Percentiles rank a stretch among this genome's conserved stretches.
These are phyloP conservation scores for Coemansia sp. DNA, from an alignment of 192 early-diverging fungal genomes.

Conservation along the genomic window DNA sequence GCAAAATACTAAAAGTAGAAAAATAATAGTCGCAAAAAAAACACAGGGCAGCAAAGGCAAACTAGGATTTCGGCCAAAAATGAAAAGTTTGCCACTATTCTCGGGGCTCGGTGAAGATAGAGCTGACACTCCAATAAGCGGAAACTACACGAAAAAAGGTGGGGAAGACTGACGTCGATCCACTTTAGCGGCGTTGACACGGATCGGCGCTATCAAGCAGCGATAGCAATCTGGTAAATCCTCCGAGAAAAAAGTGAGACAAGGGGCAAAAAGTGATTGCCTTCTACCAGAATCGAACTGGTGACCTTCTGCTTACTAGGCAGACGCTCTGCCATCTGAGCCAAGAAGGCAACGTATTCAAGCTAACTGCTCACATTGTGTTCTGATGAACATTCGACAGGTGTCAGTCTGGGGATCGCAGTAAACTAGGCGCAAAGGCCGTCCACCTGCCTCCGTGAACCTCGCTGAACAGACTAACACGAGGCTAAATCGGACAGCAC, in stretches of 20 bases:
- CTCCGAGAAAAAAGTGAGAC: background rate
- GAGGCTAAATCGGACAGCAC: no score
- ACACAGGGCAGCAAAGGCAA: background rate
- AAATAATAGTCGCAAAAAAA: background rate
- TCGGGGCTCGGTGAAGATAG: background rate
- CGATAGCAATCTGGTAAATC: background rate
- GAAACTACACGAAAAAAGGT: background rate
- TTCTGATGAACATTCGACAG: background rate
- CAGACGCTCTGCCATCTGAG: conserved; percentile 47
- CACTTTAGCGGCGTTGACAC: background rate
- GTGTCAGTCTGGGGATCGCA: no score
- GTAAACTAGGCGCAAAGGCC: no score
- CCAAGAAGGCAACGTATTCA: conserved; percentile 25
- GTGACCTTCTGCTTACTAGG: conserved; percentile 45
- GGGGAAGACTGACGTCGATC: background rate
- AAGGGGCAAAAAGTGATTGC: conserved; percentile 13
- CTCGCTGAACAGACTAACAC: no score
- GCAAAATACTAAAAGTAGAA: background rate
- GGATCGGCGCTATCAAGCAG: background rate
- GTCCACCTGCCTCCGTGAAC: no score
- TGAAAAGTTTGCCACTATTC: background rate
- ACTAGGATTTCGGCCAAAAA: background rate
- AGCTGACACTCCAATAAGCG: background rate
- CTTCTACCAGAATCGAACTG: conserved; percentile 37
- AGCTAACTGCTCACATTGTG: background rate